Base-by-base conservation (phyloP, 2,329 filamentous ascomycete genomes). In the Ophiognomonia clavigignenti-juglandacearum region DNA sequence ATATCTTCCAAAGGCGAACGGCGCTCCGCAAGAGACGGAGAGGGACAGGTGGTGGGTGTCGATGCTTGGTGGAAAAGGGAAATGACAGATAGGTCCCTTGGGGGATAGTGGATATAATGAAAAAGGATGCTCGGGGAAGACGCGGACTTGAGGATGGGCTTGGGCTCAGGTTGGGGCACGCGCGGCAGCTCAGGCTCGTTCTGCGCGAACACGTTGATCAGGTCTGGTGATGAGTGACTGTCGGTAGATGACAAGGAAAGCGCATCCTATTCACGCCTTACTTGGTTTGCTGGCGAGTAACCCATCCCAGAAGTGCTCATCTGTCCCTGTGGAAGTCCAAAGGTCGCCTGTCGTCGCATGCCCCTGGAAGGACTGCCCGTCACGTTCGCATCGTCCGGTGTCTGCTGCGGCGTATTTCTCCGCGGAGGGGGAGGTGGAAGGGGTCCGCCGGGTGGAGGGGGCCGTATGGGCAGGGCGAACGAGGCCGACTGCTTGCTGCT, bases 381-480 rank as follows among this genome's bases (percentile, higher is more conserved):
- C 34, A 34, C 69, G 47, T 74, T 73, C 43, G 69, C 53, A 36
- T 81, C 76, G 47, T 81, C 77, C 3, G 73, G 67, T 18, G 71
- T 75, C 54, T 76, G 72, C 54, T 76, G 72, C 60, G 73, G 67
- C 20, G 72, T 75, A 55, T 76, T 72, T 61, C 80, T 80, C 56
- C 75, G 73, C 31, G 74, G 74, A 31, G 76, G 80, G n/a, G 80
- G 75, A 18, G 83, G 75, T 40, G 80, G 80, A 26, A 83, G 69
- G 8, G 77, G 72, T 10, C 77, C 78, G 8, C 71, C 76, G 3
- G 76, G 75, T 32, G 82, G 80, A 24, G 75, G 82, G 37, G 78
- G 73, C 39, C 85, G 78, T 48, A 86, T 75, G 1, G 85, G 83
- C 40, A 89, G 68, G 29, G 74, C 77, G 46, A 85, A 83, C 3